Percentiles rank a stretch among this genome's conserved stretches.
phyloP scores from a whole-genome alignment of 176 grass and related monocot species.

The Areca catechu region DNA sequence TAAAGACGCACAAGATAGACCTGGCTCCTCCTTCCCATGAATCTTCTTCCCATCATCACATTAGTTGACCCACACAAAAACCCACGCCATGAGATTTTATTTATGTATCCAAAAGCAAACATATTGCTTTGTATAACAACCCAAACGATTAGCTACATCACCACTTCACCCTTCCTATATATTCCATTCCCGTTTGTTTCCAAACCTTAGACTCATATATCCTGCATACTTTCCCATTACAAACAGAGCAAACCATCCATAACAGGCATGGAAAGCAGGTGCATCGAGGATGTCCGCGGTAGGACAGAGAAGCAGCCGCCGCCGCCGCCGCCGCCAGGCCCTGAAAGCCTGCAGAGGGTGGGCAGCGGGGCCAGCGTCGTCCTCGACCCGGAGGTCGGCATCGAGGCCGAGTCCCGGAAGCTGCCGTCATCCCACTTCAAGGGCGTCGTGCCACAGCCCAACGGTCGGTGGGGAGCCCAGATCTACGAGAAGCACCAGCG shows the following conservation, averaged over 20 bases:
- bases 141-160: too few species aligned
- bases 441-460: constrained; percentile 95
- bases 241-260: too few species aligned
- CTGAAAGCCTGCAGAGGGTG: background rate
- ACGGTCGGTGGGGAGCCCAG: constrained; percentile 95
- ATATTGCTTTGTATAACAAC: too few species aligned
- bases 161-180: background rate
- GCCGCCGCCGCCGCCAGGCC: too few species aligned
- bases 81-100: too few species aligned
- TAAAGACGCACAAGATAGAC: background rate
- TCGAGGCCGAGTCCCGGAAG: constrained; percentile 19
- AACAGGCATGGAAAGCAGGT: background rate
- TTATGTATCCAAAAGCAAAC: too few species aligned
- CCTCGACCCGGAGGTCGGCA: constrained; percentile 2
- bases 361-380: constrained; percentile 11
- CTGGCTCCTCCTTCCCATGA: background rate
- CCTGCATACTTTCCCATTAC: too few species aligned
- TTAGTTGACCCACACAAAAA: background rate
- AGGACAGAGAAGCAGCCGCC: background rate
- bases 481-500: constrained; percentile 99
- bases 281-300: background rate
- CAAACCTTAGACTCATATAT: too few species aligned
- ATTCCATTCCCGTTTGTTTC: background rate
- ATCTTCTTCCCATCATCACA: background rate
- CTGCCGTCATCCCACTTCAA: constrained; percentile 87